Conservation (phyloP, 768 basidiomycete genomes). For the Mycena alexandri region DNA sequence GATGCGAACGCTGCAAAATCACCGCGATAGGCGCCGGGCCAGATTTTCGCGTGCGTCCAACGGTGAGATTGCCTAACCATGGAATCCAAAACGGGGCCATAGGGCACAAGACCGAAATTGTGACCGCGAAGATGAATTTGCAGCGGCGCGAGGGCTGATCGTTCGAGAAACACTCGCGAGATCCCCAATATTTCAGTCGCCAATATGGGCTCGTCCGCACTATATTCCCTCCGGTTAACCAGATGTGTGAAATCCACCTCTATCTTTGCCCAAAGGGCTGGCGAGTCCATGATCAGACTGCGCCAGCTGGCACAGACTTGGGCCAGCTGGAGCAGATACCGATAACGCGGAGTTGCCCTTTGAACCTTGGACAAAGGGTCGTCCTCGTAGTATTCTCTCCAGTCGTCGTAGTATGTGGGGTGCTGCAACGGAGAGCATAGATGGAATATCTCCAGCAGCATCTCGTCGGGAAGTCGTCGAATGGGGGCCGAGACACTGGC, state of each 20-base stretch:
- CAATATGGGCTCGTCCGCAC: too few relatives aligned
- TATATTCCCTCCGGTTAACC: background rate
- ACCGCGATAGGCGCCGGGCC: background rate
- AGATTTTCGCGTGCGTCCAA: conserved; percentile 9
- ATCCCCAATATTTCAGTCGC: background rate
- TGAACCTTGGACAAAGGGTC: too few relatives aligned
- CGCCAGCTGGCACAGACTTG: conserved; percentile 10
- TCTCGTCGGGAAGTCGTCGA: conserved; percentile 3
- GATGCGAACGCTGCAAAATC: background rate
- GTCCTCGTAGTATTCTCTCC: background rate
- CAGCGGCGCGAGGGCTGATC: background rate
- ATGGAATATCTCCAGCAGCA: conserved; percentile 10
- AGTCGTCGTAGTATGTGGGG: background rate
- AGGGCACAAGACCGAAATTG: background rate
- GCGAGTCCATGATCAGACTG: background rate
- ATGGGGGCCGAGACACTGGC: conserved; percentile 12
- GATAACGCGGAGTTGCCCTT: too few relatives aligned
- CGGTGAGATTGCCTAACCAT: background rate
- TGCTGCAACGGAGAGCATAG: background rate
- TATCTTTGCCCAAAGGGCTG: background rate
- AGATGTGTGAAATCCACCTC: background rate
- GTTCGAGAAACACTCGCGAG: background rate
- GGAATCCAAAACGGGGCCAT: background rate
- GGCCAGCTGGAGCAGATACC: background rate
- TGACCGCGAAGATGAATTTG: background rate